Percentiles rank a stretch among this genome's conserved stretches.
Evolutionary conservation across 2,329 filamentous ascomycete genomes (phyloP).

Genomic region (Ceratocystis albifundus): DNA sequence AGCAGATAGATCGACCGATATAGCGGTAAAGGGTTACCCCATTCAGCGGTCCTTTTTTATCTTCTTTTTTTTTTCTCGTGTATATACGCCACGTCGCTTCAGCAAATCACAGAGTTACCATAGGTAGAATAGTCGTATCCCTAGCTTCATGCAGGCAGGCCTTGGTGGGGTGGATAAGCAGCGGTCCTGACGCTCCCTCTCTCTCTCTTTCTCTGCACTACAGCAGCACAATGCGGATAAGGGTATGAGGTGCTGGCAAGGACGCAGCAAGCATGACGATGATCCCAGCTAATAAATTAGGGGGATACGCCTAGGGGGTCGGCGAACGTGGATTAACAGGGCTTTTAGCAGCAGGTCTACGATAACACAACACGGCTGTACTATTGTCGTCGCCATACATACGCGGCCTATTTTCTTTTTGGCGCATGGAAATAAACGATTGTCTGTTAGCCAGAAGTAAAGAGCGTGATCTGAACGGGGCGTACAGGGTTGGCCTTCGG

Average conservation of each 20-base stretch:
- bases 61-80: neutral
- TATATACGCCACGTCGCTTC: neutral
- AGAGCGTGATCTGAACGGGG: neutral
- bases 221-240: neutral
- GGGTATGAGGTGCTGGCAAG: neutral
- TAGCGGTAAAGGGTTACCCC: neutral
- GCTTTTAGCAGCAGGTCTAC: too few species aligned
- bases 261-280: neutral
- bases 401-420: neutral
- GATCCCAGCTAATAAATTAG: neutral
- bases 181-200: neutral
- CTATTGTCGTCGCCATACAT: neutral
- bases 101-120: neutral
- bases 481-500: neutral
- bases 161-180: neutral
- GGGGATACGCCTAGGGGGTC: neutral
- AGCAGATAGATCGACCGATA: neutral
- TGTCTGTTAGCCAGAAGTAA: neutral
- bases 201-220: neutral
- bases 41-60: neutral
- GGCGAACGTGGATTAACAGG: too few species aligned
- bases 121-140: neutral
- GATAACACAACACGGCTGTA: neutral
- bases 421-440: neutral
- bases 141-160: constrained; percentile 4